phyloP scores from a whole-genome alignment of 768 basidiomycete genomes.

The Naematelia aurantialba region DNA sequence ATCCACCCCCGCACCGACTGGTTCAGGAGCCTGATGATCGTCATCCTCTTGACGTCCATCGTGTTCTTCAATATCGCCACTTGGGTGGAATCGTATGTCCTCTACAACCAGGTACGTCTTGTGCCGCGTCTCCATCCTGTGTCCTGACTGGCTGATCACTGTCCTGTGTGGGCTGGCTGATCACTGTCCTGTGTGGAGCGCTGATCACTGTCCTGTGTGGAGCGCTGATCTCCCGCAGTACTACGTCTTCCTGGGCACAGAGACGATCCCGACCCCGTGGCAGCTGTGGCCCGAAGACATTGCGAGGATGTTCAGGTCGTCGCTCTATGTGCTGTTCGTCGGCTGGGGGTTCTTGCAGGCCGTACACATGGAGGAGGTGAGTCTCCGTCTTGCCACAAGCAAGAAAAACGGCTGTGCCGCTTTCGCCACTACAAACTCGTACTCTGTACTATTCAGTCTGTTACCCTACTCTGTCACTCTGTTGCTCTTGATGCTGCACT shows the following conservation, averaged over 20 bases:
- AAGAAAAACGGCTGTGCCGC: not conserved
- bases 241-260: slow-evolving; percentile 16
- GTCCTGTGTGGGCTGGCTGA: not conserved
- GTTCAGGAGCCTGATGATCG: not conserved
- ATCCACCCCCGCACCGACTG: not conserved
- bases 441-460: not conserved
- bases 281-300: slow-evolving; percentile 23
- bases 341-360: slow-evolving; percentile 34
- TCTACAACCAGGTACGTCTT: slow-evolving; percentile 4
- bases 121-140: slow-evolving; percentile 20
- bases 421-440: not conserved
- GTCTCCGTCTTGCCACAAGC: not conserved
- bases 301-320: slow-evolving; percentile 12
- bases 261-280: slow-evolving; percentile 27
- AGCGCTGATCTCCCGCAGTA: slow-evolving; percentile 22
- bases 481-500: too few relatives aligned
- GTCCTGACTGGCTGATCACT: not conserved
- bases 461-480: too few relatives aligned
- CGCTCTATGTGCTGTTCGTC: slow-evolving; percentile 20
- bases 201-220: not conserved
- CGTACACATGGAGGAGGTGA: slow-evolving; percentile 38
- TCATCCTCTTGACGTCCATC: slow-evolving; percentile 1
- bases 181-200: not conserved
- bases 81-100: not conserved
- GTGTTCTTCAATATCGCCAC: not conserved